Evolutionary conservation across 2,329 filamentous ascomycete genomes (phyloP), one percentile per base, ranked within the genome.

Genomic region (Knufia fluminis): DNA sequence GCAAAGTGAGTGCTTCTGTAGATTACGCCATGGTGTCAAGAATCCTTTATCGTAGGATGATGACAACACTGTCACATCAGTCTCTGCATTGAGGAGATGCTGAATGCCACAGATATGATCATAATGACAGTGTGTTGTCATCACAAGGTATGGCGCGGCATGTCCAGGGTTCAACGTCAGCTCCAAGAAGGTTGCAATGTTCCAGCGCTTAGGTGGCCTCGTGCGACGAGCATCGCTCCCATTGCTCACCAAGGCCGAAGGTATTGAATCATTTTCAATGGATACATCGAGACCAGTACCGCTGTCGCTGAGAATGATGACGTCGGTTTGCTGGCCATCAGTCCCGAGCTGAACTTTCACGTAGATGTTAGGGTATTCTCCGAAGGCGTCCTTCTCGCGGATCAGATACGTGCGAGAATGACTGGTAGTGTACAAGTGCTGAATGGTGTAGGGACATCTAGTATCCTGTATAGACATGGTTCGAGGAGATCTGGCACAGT

Each of bases 61-160:
- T 3, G 51, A 41, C 14, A 57, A 31, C 22, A 57, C 53, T 19
- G 52, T 57, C 3, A 41, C 41, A 22, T 46, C 33, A 19, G 32
- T 23, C 6, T 23, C n/a, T 23, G 26, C 28, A 19, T 32, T 17
- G 31, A 46, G 48, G 47, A 59, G 43, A 22, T 56, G 52, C 48
- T 55, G 36, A 52, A 63, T 48, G 17, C 58, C 60, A 41, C 57
- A 36, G 70, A 74, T 52, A 62, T 68, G 20, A 55, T 66, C 12
- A 31, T 57, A 57, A 28, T 59, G 57, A 23, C 57, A 59, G 36
- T 59, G 55, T 2, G 53, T 57, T 2, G 54, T 52, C 28, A 57
- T 48, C 16, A 57, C 48, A 2, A 56, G 45, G 41, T 59, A 59
- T 16, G 57, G 55, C 7, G 50, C 47, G 17, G 19, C 45, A 38